Percentiles rank a stretch among this genome's conserved stretches.
Evolutionary conservation across 495 filamentous ascomycete genomes (phyloP).

Genomic region (Poronia punctata): DNA sequence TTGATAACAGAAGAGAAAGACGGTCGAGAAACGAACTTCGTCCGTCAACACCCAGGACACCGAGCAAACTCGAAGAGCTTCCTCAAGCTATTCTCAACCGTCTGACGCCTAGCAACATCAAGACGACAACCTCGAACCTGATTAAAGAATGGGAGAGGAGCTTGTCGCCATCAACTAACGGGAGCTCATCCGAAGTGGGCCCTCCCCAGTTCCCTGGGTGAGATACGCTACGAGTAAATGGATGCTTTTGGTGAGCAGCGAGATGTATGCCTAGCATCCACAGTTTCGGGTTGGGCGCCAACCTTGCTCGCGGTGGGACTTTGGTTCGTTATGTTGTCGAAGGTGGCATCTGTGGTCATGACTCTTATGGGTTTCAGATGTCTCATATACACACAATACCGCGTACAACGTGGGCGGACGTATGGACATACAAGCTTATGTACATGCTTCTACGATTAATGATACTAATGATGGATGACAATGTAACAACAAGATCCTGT

Average conservation of each 20-base stretch:
- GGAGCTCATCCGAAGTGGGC: slow-evolving; percentile 11
- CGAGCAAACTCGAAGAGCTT: slow-evolving; percentile 51
- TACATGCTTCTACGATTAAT: slow-evolving; percentile 10
- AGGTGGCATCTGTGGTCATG: no score
- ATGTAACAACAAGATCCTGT: slow-evolving; percentile 22
- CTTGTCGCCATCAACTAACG: slow-evolving; percentile 20
- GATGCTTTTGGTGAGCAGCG: no score
- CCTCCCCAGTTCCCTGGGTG: slow-evolving; percentile 4
- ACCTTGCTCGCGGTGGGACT: background rate
- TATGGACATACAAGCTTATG: background rate
- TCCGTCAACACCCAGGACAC: slow-evolving; percentile 19
- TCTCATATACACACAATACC: no score
- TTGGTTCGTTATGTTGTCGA: background rate
- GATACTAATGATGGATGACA: slow-evolving; percentile 26
- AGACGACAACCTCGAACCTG: slow-evolving; percentile 59
- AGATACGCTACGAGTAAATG: no score
- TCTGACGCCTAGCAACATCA: slow-evolving; percentile 59
- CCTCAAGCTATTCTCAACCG: slow-evolving; percentile 49
- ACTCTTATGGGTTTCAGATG: no score
- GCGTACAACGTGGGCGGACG: no score
- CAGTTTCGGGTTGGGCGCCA: no score
- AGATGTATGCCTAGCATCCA: no score
- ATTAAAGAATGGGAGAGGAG: slow-evolving; percentile 75
- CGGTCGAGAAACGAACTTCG: slow-evolving; percentile 30
- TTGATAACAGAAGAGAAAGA: slow-evolving; percentile 19